Conservation (phyloP, 495 filamentous ascomycete species). For the Lasiosphaeriaceae sp. region DNA sequence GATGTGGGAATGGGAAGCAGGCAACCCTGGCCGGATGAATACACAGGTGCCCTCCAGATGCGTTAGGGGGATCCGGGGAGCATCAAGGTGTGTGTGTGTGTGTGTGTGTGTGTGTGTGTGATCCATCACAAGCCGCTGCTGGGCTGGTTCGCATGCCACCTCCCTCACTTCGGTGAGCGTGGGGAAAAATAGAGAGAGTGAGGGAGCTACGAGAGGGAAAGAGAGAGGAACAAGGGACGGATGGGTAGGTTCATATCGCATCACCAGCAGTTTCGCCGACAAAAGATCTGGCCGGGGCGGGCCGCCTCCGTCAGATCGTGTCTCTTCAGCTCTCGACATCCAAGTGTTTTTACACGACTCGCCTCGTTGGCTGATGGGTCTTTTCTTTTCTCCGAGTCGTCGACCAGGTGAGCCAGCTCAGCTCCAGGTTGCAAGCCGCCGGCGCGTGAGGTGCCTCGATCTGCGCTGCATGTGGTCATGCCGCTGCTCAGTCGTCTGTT, state of each 20-base stretch:
- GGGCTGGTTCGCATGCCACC: no score
- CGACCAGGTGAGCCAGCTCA: not conserved
- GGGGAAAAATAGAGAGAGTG: no score
- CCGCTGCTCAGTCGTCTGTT: not conserved
- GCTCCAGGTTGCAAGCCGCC: not conserved
- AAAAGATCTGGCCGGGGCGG: no score
- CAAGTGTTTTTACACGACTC: not conserved
- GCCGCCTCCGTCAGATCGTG: not conserved
- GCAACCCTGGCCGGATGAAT: not conserved
- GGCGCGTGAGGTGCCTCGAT: not conserved
- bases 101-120: no score
- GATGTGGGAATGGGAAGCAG: not conserved
- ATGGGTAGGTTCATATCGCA: no score
- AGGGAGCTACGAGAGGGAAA: no score
- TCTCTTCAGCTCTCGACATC: not conserved
- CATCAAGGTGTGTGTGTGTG: not conserved
- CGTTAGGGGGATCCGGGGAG: not conserved
- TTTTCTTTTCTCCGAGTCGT: not conserved
- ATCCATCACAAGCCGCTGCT: no score
- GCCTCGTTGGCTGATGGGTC: not conserved
- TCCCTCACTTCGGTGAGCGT: no score
- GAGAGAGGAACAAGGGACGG: no score
- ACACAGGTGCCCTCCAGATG: not conserved
- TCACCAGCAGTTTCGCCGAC: no score
- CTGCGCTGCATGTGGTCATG: not conserved